Evolutionary conservation across 495 filamentous ascomycete species (phyloP), one percentile per base, ranked within the genome.

Genomic region (Aspergillus ostianus): DNA sequence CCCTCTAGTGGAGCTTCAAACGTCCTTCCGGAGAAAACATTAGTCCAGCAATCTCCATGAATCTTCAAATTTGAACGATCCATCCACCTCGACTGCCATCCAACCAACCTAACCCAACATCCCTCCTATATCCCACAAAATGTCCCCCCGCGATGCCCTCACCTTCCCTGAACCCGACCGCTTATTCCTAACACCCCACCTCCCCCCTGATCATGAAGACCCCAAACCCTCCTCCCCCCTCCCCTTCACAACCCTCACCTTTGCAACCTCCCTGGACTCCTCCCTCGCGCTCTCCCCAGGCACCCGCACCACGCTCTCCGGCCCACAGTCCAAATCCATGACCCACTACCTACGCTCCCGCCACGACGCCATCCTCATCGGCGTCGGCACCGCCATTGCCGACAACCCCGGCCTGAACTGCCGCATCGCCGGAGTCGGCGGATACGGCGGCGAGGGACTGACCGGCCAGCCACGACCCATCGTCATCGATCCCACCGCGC

Each of bases 381-480:
- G 93, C 9, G 88, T 89, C 9, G 88, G 89, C 3, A 98, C 93
- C 6, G 92, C 90, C 23, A 70, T 89, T 12, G 86, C 89, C 6
- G 93, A 98, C 63, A 84, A 98, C 69, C 93, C 93, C 2, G 85
- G 84, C 10, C 77, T 98, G 45, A 96, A 96, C 68, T 91, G 86
- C 60, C 82, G 91, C 5, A 75, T 93, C 21, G 72, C 78, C 44
- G 82, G 79, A 2, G 80, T 78, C 0, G 82, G 79, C 15, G 80
- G 78, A 0, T 83, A 81, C 48, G 80, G 79, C 41, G 70, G 74
- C 27, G 53, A 75, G 52, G 73, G 75, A 9, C 51, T 76, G n/a
- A 53, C 60, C 2, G 66, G 67, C 4, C 92, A 96, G 64, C 93
- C 93, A 0, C 76, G 86, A 26, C 93, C 93, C 0, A 78, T 97